Conservation (phyloP, 208 protist species). For the Vickermania ingenoplastis region DNA sequence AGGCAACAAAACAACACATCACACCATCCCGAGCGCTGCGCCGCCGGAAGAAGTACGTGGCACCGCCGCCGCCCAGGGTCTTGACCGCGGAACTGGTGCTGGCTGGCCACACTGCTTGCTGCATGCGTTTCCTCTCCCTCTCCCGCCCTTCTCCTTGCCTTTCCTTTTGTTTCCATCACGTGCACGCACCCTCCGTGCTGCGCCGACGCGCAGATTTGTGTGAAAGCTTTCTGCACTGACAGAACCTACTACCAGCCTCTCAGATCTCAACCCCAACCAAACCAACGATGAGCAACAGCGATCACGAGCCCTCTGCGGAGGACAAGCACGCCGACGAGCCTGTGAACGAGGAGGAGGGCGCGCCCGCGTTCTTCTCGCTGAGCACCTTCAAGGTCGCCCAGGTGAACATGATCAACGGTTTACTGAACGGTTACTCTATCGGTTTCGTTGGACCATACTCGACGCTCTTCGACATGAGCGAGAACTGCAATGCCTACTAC, state of each 20-base stretch:
- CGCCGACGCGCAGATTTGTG: too few relatives aligned
- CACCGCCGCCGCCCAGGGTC: too few relatives aligned
- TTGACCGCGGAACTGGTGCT: too few relatives aligned
- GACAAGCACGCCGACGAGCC: background rate
- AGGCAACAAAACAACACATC: too few relatives aligned
- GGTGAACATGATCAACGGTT: conserved; percentile 19
- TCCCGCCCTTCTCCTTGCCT: too few relatives aligned
- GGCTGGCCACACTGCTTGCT: too few relatives aligned
- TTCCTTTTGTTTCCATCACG: too few relatives aligned
- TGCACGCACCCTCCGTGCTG: too few relatives aligned
- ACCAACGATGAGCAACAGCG: background rate
- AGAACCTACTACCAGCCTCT: background rate
- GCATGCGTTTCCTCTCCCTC: too few relatives aligned
- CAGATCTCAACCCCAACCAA: background rate
- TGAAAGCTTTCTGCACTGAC: too few relatives aligned
- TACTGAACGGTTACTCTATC: conserved; percentile 23
- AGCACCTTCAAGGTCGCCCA: conserved; percentile 22
- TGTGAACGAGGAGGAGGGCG: background rate
- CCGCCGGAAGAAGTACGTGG: too few relatives aligned
- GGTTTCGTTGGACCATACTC: conserved; percentile 27
- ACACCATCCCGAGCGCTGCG: too few relatives aligned
- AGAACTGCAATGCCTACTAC: conserved; percentile 19
- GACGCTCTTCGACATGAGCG: conserved; percentile 16
- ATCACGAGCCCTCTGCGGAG: background rate
- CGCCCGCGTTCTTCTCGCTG: background rate